Percentiles rank a stretch among this genome's conserved stretches.
Conservation (phyloP, 345 rosid species). For the Euphorbia tirucalli region DNA sequence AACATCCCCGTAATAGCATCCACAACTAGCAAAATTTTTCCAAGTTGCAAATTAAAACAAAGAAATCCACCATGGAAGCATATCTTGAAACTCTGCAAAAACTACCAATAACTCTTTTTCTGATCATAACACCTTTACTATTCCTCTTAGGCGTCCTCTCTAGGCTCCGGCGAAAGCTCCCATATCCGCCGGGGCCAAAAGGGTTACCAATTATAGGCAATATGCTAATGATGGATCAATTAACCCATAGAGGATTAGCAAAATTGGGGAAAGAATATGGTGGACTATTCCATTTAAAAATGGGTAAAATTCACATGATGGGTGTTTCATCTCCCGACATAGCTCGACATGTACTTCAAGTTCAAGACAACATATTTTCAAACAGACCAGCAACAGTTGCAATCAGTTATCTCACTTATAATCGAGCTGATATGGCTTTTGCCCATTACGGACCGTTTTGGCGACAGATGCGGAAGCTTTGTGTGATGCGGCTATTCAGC, state of each 20-base stretch:
- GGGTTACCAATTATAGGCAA: constrained; percentile 85
- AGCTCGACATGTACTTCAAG: constrained; percentile 79
- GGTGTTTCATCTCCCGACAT: constrained; percentile 65
- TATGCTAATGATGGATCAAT: constrained; percentile 85
- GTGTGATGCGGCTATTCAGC: constrained; percentile 87
- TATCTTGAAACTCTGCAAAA: constrained; percentile 18
- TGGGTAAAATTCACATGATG: constrained; percentile 74
- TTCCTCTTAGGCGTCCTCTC: constrained; percentile 38
- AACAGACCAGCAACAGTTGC: constrained; percentile 87
- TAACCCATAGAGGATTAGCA: constrained; percentile 87
- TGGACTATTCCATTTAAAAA: constrained; percentile 71
- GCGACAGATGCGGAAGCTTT: constrained; percentile 95
- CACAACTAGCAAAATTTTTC: constrained; percentile 22
- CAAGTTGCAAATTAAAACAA: constrained; percentile 22
- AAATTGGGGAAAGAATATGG: constrained; percentile 64
- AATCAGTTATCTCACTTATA: constrained; percentile 77
- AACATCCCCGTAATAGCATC: constrained; percentile 5
- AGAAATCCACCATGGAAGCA: constrained; percentile 18
- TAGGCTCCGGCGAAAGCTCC: constrained; percentile 40
- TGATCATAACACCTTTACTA: constrained; percentile 38
- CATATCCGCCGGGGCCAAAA: constrained; percentile 85
- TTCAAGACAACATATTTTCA: constrained; percentile 81
- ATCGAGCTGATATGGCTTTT: constrained; percentile 93
- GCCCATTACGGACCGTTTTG: constrained; percentile 96
- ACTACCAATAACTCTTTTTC: constrained; percentile 9